Base-by-base conservation (phyloP, 805 yeast species). In the Sporopachydermia quercuum region DNA sequence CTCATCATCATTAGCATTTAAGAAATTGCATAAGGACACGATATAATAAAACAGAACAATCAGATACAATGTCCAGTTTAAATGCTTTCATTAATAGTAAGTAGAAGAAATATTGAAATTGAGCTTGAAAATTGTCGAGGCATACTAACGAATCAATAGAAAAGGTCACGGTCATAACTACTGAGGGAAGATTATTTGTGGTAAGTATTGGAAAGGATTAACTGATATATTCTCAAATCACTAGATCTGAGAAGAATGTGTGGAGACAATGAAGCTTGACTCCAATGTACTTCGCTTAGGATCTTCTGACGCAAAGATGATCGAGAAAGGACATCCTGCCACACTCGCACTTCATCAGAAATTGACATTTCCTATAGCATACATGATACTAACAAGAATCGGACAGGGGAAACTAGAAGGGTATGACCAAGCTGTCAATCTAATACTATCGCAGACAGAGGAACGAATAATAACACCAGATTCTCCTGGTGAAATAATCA, bases 361-460 rank as follows among this genome's bases (percentile, higher is more conserved):
- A n/a, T n/a, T n/a, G n/a, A n/a, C n/a, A n/a, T n/a, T n/a, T n/a
- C n/a, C n/a, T n/a, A n/a, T n/a, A n/a, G n/a, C n/a, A n/a, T n/a
- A n/a, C n/a, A n/a, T n/a, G n/a, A n/a, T 36, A 11, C n/a, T 36
- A 11, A 14, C 36, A 14, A 36, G 5, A 8, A 5, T n/a, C 5
- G 5, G n/a, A 34, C n/a, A 36, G 3, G 64, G 64, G 4, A 44
- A 44, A 1, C 51, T 60, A 16, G 57, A 56, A 18, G 62, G 63
- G 18, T 60, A 53, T 40, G 64, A 60, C 42, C 57, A 56, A 35
- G 39, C 60, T 19, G 57, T 61, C 2, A 60, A 60, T 38, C 30
- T 60, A n/a, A 48, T 55, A 5, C 47, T 60, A 15, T 38, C 53
- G 3, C 36, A 49, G 18, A 42, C 62, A 3, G 40, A 50, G 36